These are phyloP conservation scores for Penicillium olsonii DNA, from an alignment of 2,329 filamentous ascomycete genomes.

Conservation along the genomic window DNA sequence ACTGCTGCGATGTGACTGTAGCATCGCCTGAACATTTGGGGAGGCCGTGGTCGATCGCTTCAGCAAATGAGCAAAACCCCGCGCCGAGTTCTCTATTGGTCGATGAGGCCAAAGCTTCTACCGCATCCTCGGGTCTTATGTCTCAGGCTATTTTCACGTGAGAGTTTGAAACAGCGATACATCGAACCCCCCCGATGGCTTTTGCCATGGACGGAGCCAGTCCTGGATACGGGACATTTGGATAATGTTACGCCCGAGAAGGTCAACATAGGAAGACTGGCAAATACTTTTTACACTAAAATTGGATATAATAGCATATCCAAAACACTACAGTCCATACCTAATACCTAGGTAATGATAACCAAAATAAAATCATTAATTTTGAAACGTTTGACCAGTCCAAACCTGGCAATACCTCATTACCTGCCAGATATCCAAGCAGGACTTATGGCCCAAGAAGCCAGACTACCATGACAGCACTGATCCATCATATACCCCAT, in stretches of 20 bases:
- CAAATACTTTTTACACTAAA: not conserved
- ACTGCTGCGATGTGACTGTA: not conserved
- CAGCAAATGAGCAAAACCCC: not conserved
- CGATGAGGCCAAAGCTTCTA: not conserved
- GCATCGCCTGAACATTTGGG: not conserved
- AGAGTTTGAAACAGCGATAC: not conserved
- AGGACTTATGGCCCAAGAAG: not conserved
- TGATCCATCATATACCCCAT: not conserved
- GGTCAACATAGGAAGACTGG: not conserved
- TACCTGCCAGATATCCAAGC: not conserved
- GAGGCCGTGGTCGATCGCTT: not conserved
- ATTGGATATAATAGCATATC: slow-evolving; percentile 1
- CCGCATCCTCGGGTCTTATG: not conserved
- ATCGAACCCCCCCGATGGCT: too few relatives aligned
- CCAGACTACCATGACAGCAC: slow-evolving; percentile 23
- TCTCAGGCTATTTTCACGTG: not conserved
- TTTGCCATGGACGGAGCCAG: not conserved
- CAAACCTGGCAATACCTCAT: not conserved
- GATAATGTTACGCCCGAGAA: not conserved
- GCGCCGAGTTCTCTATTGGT: not conserved
- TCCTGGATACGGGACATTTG: not conserved
- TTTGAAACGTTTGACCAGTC: not conserved
- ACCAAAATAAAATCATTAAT: slow-evolving; percentile 3
- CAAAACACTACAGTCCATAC: not conserved
- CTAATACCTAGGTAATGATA: too few relatives aligned